Percentiles rank a stretch among this genome's conserved stretches.
phyloP scores from a whole-genome alignment of 2,329 filamentous ascomycete species.

The Alternaria novae-zelandiae region DNA sequence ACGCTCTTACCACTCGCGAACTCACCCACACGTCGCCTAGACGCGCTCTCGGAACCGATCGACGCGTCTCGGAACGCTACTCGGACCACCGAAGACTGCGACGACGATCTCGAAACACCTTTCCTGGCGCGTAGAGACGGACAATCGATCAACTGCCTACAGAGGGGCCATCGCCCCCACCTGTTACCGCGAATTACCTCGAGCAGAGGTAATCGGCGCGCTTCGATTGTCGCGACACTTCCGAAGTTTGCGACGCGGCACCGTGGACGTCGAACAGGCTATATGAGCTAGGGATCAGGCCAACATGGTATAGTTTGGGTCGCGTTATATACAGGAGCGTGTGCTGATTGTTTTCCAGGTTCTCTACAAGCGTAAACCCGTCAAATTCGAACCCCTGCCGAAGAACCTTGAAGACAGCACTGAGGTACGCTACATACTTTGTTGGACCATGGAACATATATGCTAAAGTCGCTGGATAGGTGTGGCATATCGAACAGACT shows the following conservation, averaged over 20 bases:
- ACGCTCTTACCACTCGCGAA: constrained; percentile 36
- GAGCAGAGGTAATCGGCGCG: constrained; percentile 15
- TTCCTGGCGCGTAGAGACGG: constrained; percentile 28
- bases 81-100: constrained; percentile 38
- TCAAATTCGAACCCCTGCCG: constrained; percentile 77
- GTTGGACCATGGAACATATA: constrained; percentile 16
- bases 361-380: constrained; percentile 93
- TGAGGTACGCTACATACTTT: constrained; percentile 67
- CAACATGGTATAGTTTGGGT: constrained; percentile 44
- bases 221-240: constrained; percentile 29
- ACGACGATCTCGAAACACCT: constrained; percentile 37
- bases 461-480: constrained; percentile 59
- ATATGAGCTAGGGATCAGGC: constrained; percentile 35
- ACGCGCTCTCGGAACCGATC: constrained; percentile 53
- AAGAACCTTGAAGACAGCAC: constrained; percentile 78
- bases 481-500: constrained; percentile 90
- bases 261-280: constrained; percentile 24
- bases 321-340: background rate
- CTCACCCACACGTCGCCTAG: constrained; percentile 34
- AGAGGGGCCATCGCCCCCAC: constrained; percentile 16
- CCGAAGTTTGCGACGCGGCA: constrained; percentile 39
- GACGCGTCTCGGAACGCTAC: constrained; percentile 48
- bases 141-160: constrained; percentile 7
- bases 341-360: constrained; percentile 65
- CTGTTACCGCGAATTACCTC: background rate